These are phyloP conservation scores for Pecoramyces ruminantium DNA, from an alignment of 192 early-diverging fungal species.

Conservation along the genomic window DNA sequence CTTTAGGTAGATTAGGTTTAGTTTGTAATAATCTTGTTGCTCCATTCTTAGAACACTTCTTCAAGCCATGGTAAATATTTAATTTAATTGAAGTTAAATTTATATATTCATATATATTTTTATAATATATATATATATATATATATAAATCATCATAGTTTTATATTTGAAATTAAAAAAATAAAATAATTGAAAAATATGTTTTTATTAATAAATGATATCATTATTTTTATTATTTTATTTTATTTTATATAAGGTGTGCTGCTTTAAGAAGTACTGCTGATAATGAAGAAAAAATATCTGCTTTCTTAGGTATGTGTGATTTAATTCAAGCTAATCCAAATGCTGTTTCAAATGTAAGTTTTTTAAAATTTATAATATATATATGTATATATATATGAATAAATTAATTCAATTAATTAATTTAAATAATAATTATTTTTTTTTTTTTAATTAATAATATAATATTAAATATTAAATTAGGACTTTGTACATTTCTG, in stretches of 20 bases:
- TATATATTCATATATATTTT: no score
- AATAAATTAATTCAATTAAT: no score
- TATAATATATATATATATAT: no score
- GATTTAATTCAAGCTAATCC: conserved; percentile 83
- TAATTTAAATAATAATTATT: background rate
- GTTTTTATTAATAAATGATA: no score
- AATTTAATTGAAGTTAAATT: no score
- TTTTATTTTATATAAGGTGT: conserved; percentile 11
- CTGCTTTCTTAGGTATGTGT: conserved; percentile 89
- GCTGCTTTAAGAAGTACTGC: conserved; percentile 56
- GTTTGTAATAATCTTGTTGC: conserved; percentile 70
- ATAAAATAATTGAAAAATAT: no score
- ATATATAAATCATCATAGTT: background rate
- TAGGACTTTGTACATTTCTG: conserved; percentile 14
- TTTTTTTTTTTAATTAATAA: background rate
- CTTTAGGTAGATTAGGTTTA: conserved; percentile 86
- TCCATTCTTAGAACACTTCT: conserved; percentile 68
- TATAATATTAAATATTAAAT: no score
- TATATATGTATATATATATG: background rate
- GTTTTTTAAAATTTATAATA: no score
- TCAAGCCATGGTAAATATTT: conserved; percentile 55
- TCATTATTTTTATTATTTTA: background rate
- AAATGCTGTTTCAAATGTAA: conserved; percentile 18
- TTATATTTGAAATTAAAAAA: no score
- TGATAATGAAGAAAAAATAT: conserved; percentile 92